phyloP scores from a whole-genome alignment of 345 rosid species.

The Conringia planisiliqua region DNA sequence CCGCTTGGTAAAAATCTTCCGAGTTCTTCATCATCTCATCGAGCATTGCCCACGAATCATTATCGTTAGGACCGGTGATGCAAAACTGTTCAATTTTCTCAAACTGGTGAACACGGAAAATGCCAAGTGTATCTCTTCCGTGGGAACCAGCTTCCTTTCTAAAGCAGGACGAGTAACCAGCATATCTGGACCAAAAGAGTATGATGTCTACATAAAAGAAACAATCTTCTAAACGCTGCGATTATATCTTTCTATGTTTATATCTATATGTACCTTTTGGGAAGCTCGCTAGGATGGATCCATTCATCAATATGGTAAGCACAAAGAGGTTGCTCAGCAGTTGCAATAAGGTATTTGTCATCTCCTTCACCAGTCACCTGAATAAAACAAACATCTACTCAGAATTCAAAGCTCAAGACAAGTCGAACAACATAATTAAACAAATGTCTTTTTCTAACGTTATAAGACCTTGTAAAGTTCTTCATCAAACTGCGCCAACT shows the following conservation, averaged over 20 bases:
- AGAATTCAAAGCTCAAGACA: background rate
- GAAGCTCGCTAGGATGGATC: conserved; percentile 85
- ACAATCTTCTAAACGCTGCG: background rate
- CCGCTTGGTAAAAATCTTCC: conserved; percentile 79
- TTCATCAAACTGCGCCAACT: conserved; percentile 86
- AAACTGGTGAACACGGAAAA: conserved; percentile 97
- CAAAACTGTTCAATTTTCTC: conserved; percentile 98
- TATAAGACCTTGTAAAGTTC: conserved; percentile 79
- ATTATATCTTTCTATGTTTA: conserved; percentile 1
- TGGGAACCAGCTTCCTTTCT: conserved; percentile 99
- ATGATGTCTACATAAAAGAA: background rate
- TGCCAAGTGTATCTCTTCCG: conserved; percentile 93
- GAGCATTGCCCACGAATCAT: conserved; percentile 86
- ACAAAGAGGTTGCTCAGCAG: conserved; percentile 96
- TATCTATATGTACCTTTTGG: conserved; percentile 80
- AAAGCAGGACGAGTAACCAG: conserved; percentile 91
- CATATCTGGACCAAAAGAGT: conserved; percentile 53
- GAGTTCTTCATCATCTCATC: conserved; percentile 95
- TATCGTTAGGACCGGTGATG: conserved; percentile 78
- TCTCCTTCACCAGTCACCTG: conserved; percentile 97
- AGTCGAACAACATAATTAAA: background rate
- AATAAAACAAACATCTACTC: background rate
- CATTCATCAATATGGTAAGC: conserved; percentile 89
- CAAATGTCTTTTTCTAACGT: background rate
- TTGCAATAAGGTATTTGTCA: conserved; percentile 92